These are phyloP conservation scores for Cystobasidiaceae sp. DNA, from an alignment of 1,284 basidiomycete species.

Conservation along the genomic window DNA sequence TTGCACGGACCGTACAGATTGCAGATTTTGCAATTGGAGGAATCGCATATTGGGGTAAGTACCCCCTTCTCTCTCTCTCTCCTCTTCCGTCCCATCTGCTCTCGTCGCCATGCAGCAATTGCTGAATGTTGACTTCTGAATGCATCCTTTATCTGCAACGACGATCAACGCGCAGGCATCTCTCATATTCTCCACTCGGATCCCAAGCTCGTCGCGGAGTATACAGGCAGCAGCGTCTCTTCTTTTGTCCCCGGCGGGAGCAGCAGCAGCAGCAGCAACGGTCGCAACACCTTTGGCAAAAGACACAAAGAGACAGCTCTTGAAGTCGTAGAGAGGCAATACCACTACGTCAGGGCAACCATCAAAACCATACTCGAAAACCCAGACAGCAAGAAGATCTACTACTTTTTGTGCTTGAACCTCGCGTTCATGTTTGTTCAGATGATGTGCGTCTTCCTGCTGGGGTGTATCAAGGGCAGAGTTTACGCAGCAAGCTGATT, in stretches of 20 bases:
- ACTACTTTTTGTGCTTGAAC: slow-evolving; percentile 93
- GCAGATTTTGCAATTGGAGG: slow-evolving; percentile 33
- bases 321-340: slow-evolving; percentile 33
- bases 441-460: slow-evolving; percentile 43
- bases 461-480: slow-evolving; percentile 4
- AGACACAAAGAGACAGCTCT: slow-evolving; percentile 28
- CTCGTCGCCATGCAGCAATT: not conserved
- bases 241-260: too few relatives aligned
- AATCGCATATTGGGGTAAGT: slow-evolving; percentile 37
- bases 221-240: slow-evolving; percentile 10
- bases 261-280: too few relatives aligned
- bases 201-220: slow-evolving; percentile 32
- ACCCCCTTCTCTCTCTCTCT: too few relatives aligned
- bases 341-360: slow-evolving; percentile 41
- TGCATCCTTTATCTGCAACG: too few relatives aligned
- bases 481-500: not conserved
- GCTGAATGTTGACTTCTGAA: not conserved
- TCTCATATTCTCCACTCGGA: slow-evolving; percentile 38
- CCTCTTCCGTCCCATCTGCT: too few relatives aligned
- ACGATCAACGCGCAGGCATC: too few relatives aligned
- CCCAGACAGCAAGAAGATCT: slow-evolving; percentile 88
- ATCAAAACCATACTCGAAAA: slow-evolving; percentile 83
- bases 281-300: not conserved
- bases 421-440: slow-evolving; percentile 81
- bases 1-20: slow-evolving; percentile 29